phyloP scores from a whole-genome alignment of 2,329 filamentous ascomycete species.

The Cordyceps farinosa region DNA sequence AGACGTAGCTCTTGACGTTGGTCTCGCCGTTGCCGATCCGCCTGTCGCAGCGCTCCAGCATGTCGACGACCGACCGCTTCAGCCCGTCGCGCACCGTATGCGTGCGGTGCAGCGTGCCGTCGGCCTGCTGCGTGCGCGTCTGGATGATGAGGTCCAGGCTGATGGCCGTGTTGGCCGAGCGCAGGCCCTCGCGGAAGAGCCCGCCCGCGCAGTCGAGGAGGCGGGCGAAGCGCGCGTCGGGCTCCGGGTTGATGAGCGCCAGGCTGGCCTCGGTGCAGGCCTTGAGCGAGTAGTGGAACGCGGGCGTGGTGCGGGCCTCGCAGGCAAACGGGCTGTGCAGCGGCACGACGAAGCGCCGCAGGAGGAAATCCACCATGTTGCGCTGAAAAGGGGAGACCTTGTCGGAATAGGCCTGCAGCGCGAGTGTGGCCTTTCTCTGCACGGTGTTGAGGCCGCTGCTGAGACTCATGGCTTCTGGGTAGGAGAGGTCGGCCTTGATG shows the following conservation, averaged over 20 bases:
- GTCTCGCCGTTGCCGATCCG: slow-evolving; percentile 40
- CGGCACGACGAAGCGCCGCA: slow-evolving; percentile 52
- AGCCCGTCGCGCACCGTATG: slow-evolving; percentile 28
- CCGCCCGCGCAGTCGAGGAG: slow-evolving; percentile 38
- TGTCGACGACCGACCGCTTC: slow-evolving; percentile 29
- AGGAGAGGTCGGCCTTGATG: slow-evolving; percentile 8
- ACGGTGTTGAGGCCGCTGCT: background rate
- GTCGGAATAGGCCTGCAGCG: background rate
- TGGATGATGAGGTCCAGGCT: slow-evolving; percentile 35
- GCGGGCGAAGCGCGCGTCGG: slow-evolving; percentile 34
- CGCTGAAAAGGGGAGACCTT: slow-evolving; percentile 38
- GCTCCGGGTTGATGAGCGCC: slow-evolving; percentile 34
- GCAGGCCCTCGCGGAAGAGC: slow-evolving; percentile 38
- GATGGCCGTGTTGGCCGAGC: slow-evolving; percentile 32
- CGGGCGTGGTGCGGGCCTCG: slow-evolving; percentile 39
- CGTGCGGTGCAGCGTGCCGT: slow-evolving; percentile 29
- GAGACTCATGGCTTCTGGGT: slow-evolving; percentile 8
- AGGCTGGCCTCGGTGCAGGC: slow-evolving; percentile 43
- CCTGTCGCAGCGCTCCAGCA: slow-evolving; percentile 24
- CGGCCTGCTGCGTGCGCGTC: slow-evolving; percentile 26
- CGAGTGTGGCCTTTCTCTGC: background rate
- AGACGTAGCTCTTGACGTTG: slow-evolving; percentile 42
- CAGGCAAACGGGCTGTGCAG: slow-evolving; percentile 49
- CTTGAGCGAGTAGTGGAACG: slow-evolving; percentile 49
- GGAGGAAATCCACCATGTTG: slow-evolving; percentile 49